These are phyloP conservation scores for Pyracantha coccinea DNA, from an alignment of 331 rosid species.

Conservation along the genomic window DNA sequence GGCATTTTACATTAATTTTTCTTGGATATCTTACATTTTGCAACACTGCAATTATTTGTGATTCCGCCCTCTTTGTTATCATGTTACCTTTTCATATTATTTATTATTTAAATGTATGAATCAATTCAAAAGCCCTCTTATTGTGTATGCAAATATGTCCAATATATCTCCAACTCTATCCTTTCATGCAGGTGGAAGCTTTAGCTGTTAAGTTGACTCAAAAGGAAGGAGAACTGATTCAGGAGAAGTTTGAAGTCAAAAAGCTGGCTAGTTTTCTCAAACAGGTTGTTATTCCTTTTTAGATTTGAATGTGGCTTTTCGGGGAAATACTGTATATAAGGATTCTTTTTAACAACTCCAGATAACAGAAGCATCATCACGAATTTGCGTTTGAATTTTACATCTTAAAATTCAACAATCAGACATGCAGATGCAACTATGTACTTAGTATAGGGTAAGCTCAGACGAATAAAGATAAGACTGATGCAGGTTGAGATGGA, in stretches of 20 bases:
- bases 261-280: slow-evolving; percentile 88
- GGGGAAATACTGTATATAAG: not conserved
- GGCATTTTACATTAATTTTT: no score
- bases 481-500: not conserved
- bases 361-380: no score
- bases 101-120: not conserved
- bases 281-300: slow-evolving; percentile 42
- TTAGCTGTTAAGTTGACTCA: slow-evolving; percentile 93
- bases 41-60: not conserved
- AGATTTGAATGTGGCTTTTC: not conserved
- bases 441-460: not conserved
- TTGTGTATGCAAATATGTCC: not conserved
- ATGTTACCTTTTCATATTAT: not conserved
- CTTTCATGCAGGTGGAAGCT: slow-evolving; percentile 80
- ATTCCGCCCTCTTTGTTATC: not conserved
- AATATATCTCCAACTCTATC: not conserved
- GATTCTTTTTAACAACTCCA: not conserved
- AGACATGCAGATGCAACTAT: not conserved
- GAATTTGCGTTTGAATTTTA: not conserved
- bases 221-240: slow-evolving; percentile 95
- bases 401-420: not conserved
- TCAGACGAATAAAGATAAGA: not conserved
- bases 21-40: no score
- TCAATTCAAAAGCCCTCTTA: not conserved
- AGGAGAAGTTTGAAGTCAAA: slow-evolving; percentile 98